Base-by-base conservation (phyloP, 164 flowering plant genomes). In the Akebia trifoliata region DNA sequence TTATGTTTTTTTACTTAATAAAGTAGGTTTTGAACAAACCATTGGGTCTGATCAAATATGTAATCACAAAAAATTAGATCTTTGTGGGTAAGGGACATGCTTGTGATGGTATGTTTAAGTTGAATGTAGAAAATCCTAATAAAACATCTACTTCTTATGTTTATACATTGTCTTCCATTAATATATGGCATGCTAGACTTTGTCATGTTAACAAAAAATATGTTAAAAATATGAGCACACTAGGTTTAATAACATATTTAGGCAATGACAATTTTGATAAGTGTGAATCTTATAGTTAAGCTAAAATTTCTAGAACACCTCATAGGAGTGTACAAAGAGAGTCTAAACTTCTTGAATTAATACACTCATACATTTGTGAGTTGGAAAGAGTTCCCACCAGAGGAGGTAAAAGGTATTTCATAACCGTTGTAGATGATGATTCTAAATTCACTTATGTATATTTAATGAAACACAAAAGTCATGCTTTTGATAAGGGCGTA, bases 321-420 rank as follows among this genome's bases (percentile, higher is more conserved):
- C 54, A 40, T 39, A 36, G 34, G 1, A 7, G 3, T 0, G 49
- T 56, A 5, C 26, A 35, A 36, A 54, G 50, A 49, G 36, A 52
- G 6, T 32, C 21, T 40, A n/a, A 46, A 46, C 10, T 48, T 3
- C 24, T 55, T 20, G 45, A 61, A 0, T 40, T 54, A 11, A 37
- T 55, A 22, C 61, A 55, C 37, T 9, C 56, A 0, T 35, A 67
- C 51, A 40, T 61, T 8, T 67, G 71, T 67, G 48, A 61, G 12
- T 20, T 40, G 6, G 39, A 39, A 17, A 54, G 45, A 7, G 36
- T 30, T 14, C 4, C 52, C 29, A 62, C 50, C 9, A 21, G 39
- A 24, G 54, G 53, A 31, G 46, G 54, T 17, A 57, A 68, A 12
- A 49, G 44, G 4, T 61, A 67, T 20, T 61, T 56, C 18, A 50